Conservation (phyloP, 352 stramenopile species). For the Saprolegnia diclina region DNA sequence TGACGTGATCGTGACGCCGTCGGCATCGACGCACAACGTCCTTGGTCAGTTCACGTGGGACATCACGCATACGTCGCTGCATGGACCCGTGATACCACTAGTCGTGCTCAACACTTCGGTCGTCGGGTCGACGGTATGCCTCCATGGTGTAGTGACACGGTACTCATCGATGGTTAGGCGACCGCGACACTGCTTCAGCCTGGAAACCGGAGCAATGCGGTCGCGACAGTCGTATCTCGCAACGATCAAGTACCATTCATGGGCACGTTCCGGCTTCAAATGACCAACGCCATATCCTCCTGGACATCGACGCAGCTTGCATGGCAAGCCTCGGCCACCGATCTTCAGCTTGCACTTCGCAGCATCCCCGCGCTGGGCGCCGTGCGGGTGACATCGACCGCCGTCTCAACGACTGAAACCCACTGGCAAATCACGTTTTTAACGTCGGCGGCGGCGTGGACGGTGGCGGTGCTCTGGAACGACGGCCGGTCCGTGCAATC, state of each 20-base stretch:
- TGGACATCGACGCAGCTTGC: background rate
- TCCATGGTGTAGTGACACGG: background rate
- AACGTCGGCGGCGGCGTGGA: background rate
- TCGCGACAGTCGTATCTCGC: background rate
- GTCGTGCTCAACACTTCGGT: background rate
- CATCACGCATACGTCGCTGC: background rate
- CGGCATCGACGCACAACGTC: background rate
- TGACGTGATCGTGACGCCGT: background rate
- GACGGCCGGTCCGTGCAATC: background rate
- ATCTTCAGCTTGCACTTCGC: background rate
- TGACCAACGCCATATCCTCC: background rate
- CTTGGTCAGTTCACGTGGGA: background rate
- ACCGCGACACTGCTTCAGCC: background rate
- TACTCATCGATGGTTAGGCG: background rate
- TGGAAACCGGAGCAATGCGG: background rate
- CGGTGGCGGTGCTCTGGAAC: slow-evolving; percentile 1
- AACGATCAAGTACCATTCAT: background rate
- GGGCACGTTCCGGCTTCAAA: background rate
- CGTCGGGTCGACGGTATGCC: background rate
- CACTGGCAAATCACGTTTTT: background rate
- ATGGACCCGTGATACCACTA: background rate
- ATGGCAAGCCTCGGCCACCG: background rate
- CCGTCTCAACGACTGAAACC: background rate
- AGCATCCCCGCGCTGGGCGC: background rate
- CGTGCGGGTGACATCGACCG: background rate